These are phyloP conservation scores for Musa troglodytarum DNA, from an alignment of 176 grass and related monocot species.

Conservation along the genomic window DNA sequence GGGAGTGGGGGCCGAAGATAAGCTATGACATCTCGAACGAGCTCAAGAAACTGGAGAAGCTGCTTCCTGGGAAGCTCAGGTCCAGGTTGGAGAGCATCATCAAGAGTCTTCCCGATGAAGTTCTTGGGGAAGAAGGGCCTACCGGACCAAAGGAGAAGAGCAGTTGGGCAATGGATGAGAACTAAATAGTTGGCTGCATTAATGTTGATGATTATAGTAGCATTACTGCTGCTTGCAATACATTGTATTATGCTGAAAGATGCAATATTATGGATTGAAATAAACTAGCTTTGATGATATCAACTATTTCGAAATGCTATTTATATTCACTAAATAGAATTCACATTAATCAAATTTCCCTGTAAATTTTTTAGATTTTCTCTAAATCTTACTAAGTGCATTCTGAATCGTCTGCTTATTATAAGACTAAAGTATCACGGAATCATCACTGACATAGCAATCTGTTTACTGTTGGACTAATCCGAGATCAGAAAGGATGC, in stretches of 20 bases:
- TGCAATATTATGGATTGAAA: too few relatives aligned
- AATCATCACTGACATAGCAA: neutral
- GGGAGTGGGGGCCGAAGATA: conserved; percentile 68
- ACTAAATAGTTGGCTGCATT: neutral
- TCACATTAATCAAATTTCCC: neutral
- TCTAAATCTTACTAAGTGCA: too few relatives aligned
- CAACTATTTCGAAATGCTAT: too few relatives aligned
- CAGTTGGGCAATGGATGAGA: conserved; percentile 59
- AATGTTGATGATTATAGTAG: too few relatives aligned
- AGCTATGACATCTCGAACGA: conserved; percentile 54
- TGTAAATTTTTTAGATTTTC: too few relatives aligned
- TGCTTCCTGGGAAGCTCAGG: conserved; percentile 36
- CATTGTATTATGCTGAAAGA: too few relatives aligned
- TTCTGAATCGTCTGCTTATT: too few relatives aligned
- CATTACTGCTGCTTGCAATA: too few relatives aligned
- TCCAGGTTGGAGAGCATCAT: conserved; percentile 36
- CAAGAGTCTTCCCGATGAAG: conserved; percentile 28
- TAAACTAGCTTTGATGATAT: too few relatives aligned
- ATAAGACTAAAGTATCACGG: too few relatives aligned
- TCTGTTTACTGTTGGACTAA: neutral
- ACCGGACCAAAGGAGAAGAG: conserved; percentile 61
- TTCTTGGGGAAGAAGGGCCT: conserved; percentile 58
- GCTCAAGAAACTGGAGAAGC: conserved; percentile 40
- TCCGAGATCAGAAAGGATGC: neutral
- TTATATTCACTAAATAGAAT: neutral